phyloP scores from a whole-genome alignment of 441 rosid species.

The Euphorbia corollata region DNA sequence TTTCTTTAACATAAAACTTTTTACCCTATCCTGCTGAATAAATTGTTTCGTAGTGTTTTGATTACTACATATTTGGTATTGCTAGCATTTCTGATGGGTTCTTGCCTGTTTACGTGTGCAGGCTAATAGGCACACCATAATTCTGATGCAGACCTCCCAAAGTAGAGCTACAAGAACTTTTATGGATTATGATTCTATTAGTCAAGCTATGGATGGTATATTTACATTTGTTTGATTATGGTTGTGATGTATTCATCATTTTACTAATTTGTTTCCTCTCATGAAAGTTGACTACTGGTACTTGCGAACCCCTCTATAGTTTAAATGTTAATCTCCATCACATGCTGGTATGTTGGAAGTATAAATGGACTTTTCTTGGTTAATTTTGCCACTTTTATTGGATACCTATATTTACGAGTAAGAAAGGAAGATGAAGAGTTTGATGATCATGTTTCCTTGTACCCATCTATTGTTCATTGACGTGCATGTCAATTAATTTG shows the following conservation, averaged over 20 bases:
- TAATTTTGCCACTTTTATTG: neutral
- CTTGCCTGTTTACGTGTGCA: neutral
- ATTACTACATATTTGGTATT: neutral
- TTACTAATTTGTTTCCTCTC: no score
- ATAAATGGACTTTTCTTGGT: neutral
- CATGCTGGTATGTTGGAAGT: neutral
- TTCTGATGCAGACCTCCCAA: slow-evolving; percentile 75
- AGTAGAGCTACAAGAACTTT: slow-evolving; percentile 80
- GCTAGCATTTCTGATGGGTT: neutral
- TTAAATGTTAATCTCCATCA: neutral
- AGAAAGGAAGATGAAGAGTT: neutral
- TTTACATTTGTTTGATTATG: neutral
- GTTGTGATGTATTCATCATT: no score
- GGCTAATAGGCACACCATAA: slow-evolving; percentile 93
- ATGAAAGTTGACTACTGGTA: neutral
- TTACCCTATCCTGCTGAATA: neutral
- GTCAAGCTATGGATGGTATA: slow-evolving; percentile 92
- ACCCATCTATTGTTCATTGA: neutral
- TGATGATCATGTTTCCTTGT: neutral
- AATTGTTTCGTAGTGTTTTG: neutral
- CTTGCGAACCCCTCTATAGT: neutral
- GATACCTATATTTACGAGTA: neutral
- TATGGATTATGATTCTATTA: slow-evolving; percentile 83
- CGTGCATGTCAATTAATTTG: neutral
- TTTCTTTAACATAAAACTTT: neutral